Conservation (phyloP, 2,329 filamentous ascomycete genomes). For the Mycosphaerelloides madeirae region DNA sequence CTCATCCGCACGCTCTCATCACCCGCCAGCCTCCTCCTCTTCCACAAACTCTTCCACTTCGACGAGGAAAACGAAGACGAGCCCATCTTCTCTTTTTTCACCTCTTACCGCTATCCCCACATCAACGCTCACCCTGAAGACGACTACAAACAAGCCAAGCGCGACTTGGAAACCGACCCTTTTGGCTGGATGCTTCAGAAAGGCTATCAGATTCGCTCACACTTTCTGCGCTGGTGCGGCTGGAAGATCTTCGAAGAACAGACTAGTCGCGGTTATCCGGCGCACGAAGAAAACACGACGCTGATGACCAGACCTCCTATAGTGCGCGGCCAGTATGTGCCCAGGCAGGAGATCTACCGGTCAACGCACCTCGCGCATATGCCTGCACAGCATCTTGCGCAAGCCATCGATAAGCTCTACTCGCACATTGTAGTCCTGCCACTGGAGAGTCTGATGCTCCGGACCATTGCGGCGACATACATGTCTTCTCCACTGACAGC, state of each 20-base stretch:
- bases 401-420: conserved; percentile 21
- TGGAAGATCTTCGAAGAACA: conserved; percentile 17
- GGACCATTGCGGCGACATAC: conserved; percentile 18
- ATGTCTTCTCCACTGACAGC: conserved; percentile 12
- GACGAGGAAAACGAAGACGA: conserved; percentile 14
- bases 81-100: conserved; percentile 19
- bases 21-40: conserved; percentile 17
- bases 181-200: conserved; percentile 23
- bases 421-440: conserved; percentile 21
- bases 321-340: too few relatives aligned
- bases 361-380: conserved; percentile 23
- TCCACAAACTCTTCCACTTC: conserved; percentile 12
- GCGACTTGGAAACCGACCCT: conserved; percentile 13
- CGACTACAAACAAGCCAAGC: background rate
- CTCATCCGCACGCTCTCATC: conserved; percentile 11
- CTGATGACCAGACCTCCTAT: background rate
- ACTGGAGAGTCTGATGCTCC: conserved; percentile 23
- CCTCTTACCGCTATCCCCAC: conserved; percentile 18
- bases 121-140: conserved; percentile 13
- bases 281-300: conserved; percentile 11
- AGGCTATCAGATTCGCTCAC: conserved; percentile 14
- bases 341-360: too few relatives aligned
- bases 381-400: conserved; percentile 18
- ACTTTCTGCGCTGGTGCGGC: conserved; percentile 19
- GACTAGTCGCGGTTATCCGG: conserved; percentile 1